phyloP scores from a whole-genome alignment of 805 yeast species.

The Metschnikowia noctiluminum region DNA sequence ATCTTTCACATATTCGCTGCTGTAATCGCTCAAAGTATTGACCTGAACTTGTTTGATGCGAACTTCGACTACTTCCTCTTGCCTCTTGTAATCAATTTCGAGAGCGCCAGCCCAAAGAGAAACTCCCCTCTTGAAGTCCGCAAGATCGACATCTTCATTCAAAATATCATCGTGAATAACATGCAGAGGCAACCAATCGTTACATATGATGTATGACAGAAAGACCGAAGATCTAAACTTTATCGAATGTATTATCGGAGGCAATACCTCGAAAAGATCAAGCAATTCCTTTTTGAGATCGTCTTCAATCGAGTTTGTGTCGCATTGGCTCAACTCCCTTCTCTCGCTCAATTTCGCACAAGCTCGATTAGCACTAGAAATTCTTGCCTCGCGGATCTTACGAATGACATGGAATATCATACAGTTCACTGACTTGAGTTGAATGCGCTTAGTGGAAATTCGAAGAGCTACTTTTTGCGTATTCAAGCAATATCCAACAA shows the following conservation, averaged over 20 bases:
- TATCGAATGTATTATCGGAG: slow-evolving; percentile 25
- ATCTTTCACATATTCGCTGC: slow-evolving; percentile 33
- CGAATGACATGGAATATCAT: slow-evolving; percentile 35
- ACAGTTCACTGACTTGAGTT: slow-evolving; percentile 34
- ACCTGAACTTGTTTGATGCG: slow-evolving; percentile 25
- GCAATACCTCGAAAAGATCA: slow-evolving; percentile 32
- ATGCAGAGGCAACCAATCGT: slow-evolving; percentile 39
- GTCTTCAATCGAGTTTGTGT: background rate
- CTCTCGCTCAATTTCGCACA: slow-evolving; percentile 18
- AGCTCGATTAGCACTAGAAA: slow-evolving; percentile 23
- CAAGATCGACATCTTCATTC: slow-evolving; percentile 30
- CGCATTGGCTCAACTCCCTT: background rate
- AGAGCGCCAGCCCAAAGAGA: slow-evolving; percentile 25
- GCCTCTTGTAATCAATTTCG: slow-evolving; percentile 21
- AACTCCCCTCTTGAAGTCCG: slow-evolving; percentile 38
- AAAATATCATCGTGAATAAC: slow-evolving; percentile 21
- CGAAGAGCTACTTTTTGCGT: slow-evolving; percentile 23
- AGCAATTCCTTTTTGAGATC: slow-evolving; percentile 7
- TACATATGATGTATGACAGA: slow-evolving; percentile 36
- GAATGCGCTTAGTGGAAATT: slow-evolving; percentile 24
- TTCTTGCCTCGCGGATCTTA: slow-evolving; percentile 28
- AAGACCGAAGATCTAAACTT: slow-evolving; percentile 25
- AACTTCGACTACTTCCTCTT: slow-evolving; percentile 21
- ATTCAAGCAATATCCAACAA: slow-evolving; percentile 25
- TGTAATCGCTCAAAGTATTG: slow-evolving; percentile 37